Evolutionary conservation across 257 asterid species (phyloP).

Genomic region (Euphrasia confusa): DNA sequence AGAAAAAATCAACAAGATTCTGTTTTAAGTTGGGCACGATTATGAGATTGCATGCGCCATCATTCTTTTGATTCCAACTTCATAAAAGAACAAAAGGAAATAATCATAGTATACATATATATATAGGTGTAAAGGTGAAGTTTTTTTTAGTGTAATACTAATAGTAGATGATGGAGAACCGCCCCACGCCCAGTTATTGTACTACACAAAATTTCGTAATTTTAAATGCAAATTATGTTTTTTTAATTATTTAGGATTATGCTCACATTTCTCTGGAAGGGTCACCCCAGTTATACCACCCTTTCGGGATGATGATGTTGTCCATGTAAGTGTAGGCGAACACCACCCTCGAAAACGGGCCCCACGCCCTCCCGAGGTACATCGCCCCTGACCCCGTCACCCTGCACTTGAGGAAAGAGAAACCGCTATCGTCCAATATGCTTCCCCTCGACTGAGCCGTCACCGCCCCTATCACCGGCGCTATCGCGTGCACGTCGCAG

Average conservation of each 20-base stretch:
- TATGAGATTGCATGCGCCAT: not conserved
- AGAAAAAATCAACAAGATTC: conserved; percentile 22
- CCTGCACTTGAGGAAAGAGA: conserved; percentile 77
- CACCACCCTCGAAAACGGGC: conserved; percentile 88
- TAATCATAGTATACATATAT: not conserved
- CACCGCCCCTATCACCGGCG: conserved; percentile 72
- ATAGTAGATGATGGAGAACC: conserved; percentile 21
- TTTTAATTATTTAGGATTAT: no score
- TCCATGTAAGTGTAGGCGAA: conserved; percentile 90
- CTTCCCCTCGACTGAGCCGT: conserved; percentile 88
- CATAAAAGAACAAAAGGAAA: not conserved
- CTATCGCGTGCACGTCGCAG: conserved; percentile 80
- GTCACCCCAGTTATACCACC: conserved; percentile 98
- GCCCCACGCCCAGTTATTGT: conserved; percentile 25
- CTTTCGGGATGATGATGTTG: conserved; percentile 83
- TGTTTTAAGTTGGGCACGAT: conserved; percentile 10
- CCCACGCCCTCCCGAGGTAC: conserved; percentile 98
- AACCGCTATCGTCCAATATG: conserved; percentile 71
- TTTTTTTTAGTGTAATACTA: conserved; percentile 11
- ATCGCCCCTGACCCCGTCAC: conserved; percentile 93
- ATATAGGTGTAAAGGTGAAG: conserved; percentile 15
- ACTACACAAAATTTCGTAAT: no score
- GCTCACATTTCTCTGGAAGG: conserved; percentile 86
- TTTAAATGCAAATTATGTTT: no score
- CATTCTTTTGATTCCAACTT: not conserved